Percentiles rank a stretch among this genome's conserved stretches.
Evolutionary conservation across 306 rosid genomes (phyloP).

Genomic region (Benincasa hispida): DNA sequence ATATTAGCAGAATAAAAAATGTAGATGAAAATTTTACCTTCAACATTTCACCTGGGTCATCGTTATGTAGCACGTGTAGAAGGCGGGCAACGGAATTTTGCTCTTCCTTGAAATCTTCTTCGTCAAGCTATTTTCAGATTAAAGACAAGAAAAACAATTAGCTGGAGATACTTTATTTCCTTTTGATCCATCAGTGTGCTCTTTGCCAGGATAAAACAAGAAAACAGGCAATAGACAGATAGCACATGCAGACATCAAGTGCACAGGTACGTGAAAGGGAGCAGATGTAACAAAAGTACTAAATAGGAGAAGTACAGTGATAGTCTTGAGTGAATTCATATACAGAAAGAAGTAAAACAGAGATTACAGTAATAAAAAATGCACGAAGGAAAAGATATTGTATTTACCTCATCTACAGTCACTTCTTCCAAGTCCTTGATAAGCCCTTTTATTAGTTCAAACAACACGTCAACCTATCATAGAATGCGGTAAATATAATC

Average conservation of each 20-base stretch:
- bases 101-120: conserved; percentile 41
- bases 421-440: conserved; percentile 30
- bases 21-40: conserved; percentile 16
- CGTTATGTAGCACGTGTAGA: conserved; percentile 34
- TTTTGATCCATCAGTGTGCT: neutral
- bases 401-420: conserved; percentile 25
- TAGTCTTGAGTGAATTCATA: neutral
- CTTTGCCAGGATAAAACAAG: conserved; percentile 3
- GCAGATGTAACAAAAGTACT: neutral
- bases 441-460: conserved; percentile 36
- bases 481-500: neutral
- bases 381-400: neutral
- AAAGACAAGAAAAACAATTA: conserved; percentile 2
- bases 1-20: neutral
- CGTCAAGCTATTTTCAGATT: conserved; percentile 24
- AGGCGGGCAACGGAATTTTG: conserved; percentile 47
- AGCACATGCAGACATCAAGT: neutral
- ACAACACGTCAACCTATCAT: conserved; percentile 39
- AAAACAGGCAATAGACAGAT: neutral
- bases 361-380: neutral
- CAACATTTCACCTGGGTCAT: conserved; percentile 37
- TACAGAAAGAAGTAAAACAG: neutral
- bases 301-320: neutral
- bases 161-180: neutral
- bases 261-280: neutral